Percentiles rank a stretch among this genome's conserved stretches.
These are phyloP conservation scores for Borealophlyctis nickersoniae DNA, from an alignment of 192 early-diverging fungal species.

Conservation along the genomic window DNA sequence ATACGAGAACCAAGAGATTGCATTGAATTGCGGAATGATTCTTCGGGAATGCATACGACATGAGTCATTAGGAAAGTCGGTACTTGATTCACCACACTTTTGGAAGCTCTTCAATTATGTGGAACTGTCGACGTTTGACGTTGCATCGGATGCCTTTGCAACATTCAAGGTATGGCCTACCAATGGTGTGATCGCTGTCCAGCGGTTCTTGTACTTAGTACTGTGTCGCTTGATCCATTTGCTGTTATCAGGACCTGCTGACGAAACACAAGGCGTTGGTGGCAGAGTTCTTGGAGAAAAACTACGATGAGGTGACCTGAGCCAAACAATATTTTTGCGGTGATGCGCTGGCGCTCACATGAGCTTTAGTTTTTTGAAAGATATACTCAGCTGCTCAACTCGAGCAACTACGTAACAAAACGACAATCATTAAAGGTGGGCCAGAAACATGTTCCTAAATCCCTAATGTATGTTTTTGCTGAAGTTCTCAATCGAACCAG, in stretches of 20 bases:
- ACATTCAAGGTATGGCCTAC: conserved; percentile 76
- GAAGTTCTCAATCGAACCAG: conserved; percentile 30
- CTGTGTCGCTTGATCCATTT: too few species aligned
- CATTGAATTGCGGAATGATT: conserved; percentile 97
- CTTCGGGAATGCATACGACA: conserved; percentile 95
- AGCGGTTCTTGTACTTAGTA: too few species aligned
- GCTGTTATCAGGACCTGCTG: conserved; percentile 87
- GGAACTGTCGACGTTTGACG: conserved; percentile 96
- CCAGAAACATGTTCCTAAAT: neutral
- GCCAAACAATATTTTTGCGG: neutral
- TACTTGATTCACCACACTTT: conserved; percentile 82
- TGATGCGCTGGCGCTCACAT: conserved; percentile 38
- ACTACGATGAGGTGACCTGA: conserved; percentile 73
- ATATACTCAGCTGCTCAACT: conserved; percentile 80
- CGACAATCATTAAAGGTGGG: conserved; percentile 94
- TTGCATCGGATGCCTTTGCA: conserved; percentile 96
- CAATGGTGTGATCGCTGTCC: neutral
- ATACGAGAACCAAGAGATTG: conserved; percentile 94
- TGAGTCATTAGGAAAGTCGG: conserved; percentile 81
- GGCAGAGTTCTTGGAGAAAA: conserved; percentile 78
- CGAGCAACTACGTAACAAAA: conserved; percentile 96
- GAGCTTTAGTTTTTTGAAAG: conserved; percentile 75
- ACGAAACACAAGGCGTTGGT: conserved; percentile 93
- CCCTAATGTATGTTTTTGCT: neutral
- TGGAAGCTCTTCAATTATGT: conserved; percentile 96